These are phyloP conservation scores for Bruguiera sexangula DNA, from an alignment of 345 rosid species.

Conservation along the genomic window DNA sequence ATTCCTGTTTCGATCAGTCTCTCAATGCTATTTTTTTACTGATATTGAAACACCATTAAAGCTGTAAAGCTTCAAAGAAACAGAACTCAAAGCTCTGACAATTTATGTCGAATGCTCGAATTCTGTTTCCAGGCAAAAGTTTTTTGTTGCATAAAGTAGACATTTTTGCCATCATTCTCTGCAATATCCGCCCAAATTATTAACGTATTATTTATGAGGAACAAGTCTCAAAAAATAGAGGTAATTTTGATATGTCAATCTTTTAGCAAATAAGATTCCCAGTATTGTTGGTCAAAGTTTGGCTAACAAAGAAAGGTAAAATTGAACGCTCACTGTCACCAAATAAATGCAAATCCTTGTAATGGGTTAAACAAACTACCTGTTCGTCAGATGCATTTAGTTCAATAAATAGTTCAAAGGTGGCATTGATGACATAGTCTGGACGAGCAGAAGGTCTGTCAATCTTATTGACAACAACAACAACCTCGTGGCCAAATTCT, in stretches of 20 bases:
- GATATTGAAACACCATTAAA: slow-evolving; percentile 2
- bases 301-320: not conserved
- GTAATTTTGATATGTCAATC: not conserved
- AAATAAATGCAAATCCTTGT: not conserved
- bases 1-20: slow-evolving; percentile 4
- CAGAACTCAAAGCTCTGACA: not conserved
- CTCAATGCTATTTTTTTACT: slow-evolving; percentile 3
- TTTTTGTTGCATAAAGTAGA: no score
- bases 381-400: slow-evolving; percentile 96
- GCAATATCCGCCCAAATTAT: slow-evolving; percentile 1
- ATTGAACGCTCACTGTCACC: not conserved
- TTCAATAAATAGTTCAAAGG: slow-evolving; percentile 95
- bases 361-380: slow-evolving; percentile 36
- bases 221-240: slow-evolving; percentile 2
- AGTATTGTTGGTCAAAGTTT: not conserved
- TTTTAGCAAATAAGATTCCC: not conserved
- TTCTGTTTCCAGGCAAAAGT: not conserved
- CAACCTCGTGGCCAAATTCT: slow-evolving; percentile 92
- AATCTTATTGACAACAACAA: slow-evolving; percentile 94
- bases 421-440: slow-evolving; percentile 83
- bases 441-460: slow-evolving; percentile 98
- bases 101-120: not conserved
- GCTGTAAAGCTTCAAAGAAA: slow-evolving; percentile 3
- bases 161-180: not conserved
- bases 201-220: no score